A percentile compares a stretch with the other conserved stretches of the same genome.
phyloP scores from a whole-genome alignment of 176 grass and related monocot genomes.

The Eragrostis nindensis region DNA sequence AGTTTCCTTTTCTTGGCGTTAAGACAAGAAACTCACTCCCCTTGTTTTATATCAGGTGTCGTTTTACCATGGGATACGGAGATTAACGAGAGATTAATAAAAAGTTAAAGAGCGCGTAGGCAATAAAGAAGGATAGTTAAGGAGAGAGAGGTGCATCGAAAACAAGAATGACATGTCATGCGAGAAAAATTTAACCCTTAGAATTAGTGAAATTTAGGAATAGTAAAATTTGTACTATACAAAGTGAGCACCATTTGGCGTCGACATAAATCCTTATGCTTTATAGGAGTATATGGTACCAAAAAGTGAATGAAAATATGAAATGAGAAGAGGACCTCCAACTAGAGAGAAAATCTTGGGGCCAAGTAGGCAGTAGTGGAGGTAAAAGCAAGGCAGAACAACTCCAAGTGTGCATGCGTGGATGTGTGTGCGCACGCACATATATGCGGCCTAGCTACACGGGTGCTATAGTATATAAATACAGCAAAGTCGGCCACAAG shows the following conservation, averaged over 20 bases:
- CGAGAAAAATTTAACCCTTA: too few species aligned
- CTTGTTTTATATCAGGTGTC: too few species aligned
- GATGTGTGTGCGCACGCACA: conserved; percentile 41
- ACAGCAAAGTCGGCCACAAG: conserved; percentile 50
- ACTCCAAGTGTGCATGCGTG: conserved; percentile 40
- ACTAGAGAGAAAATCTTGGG: background rate
- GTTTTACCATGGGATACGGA: too few species aligned
- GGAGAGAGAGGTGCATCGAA: too few species aligned
- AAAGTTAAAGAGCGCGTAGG: too few species aligned
- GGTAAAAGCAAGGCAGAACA: conserved; percentile 37
- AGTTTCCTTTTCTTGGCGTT: background rate
- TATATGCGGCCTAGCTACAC: conserved; percentile 36
- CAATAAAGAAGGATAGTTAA: too few species aligned
- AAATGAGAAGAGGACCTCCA: background rate
- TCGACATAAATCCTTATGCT: too few species aligned
- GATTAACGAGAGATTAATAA: too few species aligned
- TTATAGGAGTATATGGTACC: background rate
- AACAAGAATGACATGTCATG: too few species aligned
- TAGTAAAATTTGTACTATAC: too few species aligned
- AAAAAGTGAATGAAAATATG: background rate
- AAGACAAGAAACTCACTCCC: background rate
- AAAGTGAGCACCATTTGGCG: too few species aligned
- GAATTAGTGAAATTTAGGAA: too few species aligned
- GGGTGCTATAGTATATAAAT: conserved; percentile 43
- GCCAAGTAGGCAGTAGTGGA: conserved; percentile 31